These are phyloP conservation scores for Pseudozyma hubeiensis DNA, from an alignment of 1,284 basidiomycete species.

Conservation along the genomic window DNA sequence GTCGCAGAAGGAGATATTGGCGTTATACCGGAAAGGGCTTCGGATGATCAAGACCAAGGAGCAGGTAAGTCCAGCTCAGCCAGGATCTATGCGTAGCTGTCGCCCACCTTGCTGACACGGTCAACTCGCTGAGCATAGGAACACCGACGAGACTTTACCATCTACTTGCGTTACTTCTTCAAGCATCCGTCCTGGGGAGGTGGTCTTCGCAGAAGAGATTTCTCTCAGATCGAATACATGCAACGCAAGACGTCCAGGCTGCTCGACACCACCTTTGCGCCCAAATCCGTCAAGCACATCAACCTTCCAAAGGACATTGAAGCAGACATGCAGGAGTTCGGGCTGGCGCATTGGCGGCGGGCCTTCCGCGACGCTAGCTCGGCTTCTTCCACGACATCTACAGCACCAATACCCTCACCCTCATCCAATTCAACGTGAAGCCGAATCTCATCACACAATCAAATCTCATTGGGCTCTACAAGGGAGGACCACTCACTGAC, in stretches of 20 bases:
- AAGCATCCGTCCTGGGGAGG: constrained; percentile 64
- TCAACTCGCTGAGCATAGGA: constrained; percentile 27
- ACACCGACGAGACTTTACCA: constrained; percentile 57
- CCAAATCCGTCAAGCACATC: constrained; percentile 58
- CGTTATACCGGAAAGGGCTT: constrained; percentile 59
- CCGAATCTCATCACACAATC: no score
- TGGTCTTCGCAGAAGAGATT: constrained; percentile 58
- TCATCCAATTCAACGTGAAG: constrained; percentile 3
- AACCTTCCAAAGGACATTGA: constrained; percentile 48
- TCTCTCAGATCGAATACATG: constrained; percentile 66
- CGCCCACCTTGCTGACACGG: neutral
- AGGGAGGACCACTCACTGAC: no score
- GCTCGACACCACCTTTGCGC: constrained; percentile 60
- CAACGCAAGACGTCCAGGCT: constrained; percentile 57
- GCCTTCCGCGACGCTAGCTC: constrained; percentile 24
- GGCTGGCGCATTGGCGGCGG: constrained; percentile 39
- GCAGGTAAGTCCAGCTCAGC: constrained; percentile 38
- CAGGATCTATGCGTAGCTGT: no score
- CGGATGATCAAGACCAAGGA: constrained; percentile 61
- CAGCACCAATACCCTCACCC: constrained; percentile 19
- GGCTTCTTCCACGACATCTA: neutral
- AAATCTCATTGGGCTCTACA: no score
- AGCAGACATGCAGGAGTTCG: constrained; percentile 43
- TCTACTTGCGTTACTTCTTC: constrained; percentile 67
- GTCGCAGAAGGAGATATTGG: constrained; percentile 58